Base-by-base conservation (phyloP, 495 filamentous ascomycete genomes). In the Pseudoneurospora amorphoporcata region DNA sequence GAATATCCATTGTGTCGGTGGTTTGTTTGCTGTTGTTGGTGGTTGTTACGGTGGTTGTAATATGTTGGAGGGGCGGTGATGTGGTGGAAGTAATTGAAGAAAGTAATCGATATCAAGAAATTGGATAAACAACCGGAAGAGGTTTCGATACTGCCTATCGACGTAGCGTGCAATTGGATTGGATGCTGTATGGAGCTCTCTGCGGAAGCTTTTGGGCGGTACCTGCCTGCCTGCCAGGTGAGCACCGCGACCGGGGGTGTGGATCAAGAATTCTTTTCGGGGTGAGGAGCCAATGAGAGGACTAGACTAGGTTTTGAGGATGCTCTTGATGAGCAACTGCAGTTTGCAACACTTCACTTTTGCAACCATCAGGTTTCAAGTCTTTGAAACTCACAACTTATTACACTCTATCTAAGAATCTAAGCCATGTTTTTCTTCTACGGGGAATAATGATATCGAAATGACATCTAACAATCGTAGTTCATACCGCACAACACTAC, bases 1-100 rank as follows among this genome's bases (percentile, higher is more conserved):
- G 78, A 70, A 81, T 69, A 72, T 86, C 84, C 86, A 87, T 85
- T 58, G 40, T 84, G 58, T 32, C 23, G 58, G 17, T 38, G 72
- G 10, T 39, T 42, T 19, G 16, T 14, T 17, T 32, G 23, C 23
- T 23, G 43, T 8, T 19, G 9, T 8, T 8, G 47, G 12, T 29
- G 9, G 19, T 14, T 17, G 53, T 16, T 65, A 12, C 0, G 29
- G 32, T 65, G 14, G 53, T 65, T 17, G 53, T 35, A 29, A 12
- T 43, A 43, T 12, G 16, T 65, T 35, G 6, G 10, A 58, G 9
- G 10, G 47, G 47, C 29, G n/a, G 47, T 14, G 47, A 23, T 29
- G 53, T 61, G 6, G 53, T 61, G 14, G 53, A 65, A 65, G 37
- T 65, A 65, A 35, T 1, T 37, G 39, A 65, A 65, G 37, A 35